A percentile compares a stretch with the other conserved stretches of the same genome.
Conservation (phyloP, 108 stramenopile species). For the Fragilaria radians region DNA sequence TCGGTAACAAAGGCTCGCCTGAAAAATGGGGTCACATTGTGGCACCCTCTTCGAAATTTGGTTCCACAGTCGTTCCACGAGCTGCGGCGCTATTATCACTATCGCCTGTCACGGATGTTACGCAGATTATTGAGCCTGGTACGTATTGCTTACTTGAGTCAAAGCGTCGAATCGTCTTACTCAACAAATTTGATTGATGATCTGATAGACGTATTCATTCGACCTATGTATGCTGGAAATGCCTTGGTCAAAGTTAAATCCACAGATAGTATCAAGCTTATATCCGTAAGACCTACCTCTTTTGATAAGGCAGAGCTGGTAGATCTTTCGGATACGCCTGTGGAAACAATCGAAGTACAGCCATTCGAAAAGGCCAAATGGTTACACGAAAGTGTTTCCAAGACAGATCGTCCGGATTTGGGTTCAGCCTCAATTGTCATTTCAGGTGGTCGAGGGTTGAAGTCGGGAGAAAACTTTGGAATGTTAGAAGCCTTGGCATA, state of each 20-base stretch:
- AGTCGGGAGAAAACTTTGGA: slow-evolving; percentile 92
- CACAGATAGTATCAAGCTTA: slow-evolving; percentile 52
- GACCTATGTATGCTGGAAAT: slow-evolving; percentile 99
- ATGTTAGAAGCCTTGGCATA: slow-evolving; percentile 94
- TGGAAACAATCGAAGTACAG: slow-evolving; percentile 52
- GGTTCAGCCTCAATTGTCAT: slow-evolving; percentile 87
- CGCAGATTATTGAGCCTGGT: slow-evolving; percentile 78
- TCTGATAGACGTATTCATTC: slow-evolving; percentile 89
- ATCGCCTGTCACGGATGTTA: slow-evolving; percentile 90
- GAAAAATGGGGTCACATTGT: slow-evolving; percentile 70
- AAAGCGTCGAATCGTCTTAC: too few relatives aligned
- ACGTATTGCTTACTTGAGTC: slow-evolving; percentile 10
- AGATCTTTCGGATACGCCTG: slow-evolving; percentile 38
- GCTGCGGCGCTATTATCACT: slow-evolving; percentile 89
- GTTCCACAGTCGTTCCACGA: slow-evolving; percentile 91
- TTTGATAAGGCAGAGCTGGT: slow-evolving; percentile 92
- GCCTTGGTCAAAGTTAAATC: slow-evolving; percentile 93
- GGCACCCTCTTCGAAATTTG: slow-evolving; percentile 79
- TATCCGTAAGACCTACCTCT: slow-evolving; percentile 89
- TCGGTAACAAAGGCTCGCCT: slow-evolving; percentile 20
- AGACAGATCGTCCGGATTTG: slow-evolving; percentile 94
- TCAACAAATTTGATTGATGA: too few relatives aligned
- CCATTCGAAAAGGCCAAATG: slow-evolving; percentile 57
- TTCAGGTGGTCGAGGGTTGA: slow-evolving; percentile 96
- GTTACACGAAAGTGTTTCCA: slow-evolving; percentile 58